A percentile compares a stretch with the other conserved stretches of the same genome.
Evolutionary conservation across 345 rosid genomes (phyloP).

Genomic region (Toxicodendron radicans): DNA sequence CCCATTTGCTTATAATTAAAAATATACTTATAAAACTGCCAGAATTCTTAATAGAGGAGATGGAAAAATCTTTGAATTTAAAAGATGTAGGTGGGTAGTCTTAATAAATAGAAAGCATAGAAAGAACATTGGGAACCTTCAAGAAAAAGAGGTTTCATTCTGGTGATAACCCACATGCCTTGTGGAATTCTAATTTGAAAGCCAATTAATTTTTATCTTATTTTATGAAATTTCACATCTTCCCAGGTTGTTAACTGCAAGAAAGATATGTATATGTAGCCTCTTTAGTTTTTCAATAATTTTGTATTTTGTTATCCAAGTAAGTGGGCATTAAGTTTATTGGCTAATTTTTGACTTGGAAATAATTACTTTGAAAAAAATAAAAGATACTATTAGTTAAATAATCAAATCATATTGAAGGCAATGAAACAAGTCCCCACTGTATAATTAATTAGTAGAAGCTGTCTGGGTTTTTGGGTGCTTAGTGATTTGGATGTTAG

Average conservation of each 20-base stretch:
- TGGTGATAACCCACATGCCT: background rate
- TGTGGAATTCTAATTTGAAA: background rate
- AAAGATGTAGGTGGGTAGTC: constrained; percentile 8
- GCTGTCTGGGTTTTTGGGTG: constrained; percentile 1
- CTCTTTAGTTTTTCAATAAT: background rate
- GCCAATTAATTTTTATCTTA: background rate
- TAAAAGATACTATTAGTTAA: background rate
- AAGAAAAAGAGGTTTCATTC: constrained; percentile 5
- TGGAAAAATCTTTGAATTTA: background rate
- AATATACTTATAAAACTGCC: too few relatives aligned
- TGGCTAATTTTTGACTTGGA: background rate
- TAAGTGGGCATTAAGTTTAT: too few relatives aligned
- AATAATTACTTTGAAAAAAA: too few relatives aligned
- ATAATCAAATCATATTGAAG: too few relatives aligned
- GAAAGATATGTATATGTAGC: background rate
- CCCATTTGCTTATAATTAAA: too few relatives aligned
- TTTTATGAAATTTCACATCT: background rate
- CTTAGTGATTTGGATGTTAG: constrained; percentile 11
- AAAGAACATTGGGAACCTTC: constrained; percentile 8
- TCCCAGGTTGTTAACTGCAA: constrained; percentile 1
- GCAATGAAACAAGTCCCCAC: background rate
- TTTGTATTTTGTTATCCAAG: too few relatives aligned
- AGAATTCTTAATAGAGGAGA: too few relatives aligned
- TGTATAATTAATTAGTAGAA: constrained; percentile 2
- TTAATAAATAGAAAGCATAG: background rate